Percentiles rank a stretch among this genome's conserved stretches.
phyloP scores from a whole-genome alignment of 2,329 filamentous ascomycete genomes.

The Proliferodiscus dingleyae region DNA sequence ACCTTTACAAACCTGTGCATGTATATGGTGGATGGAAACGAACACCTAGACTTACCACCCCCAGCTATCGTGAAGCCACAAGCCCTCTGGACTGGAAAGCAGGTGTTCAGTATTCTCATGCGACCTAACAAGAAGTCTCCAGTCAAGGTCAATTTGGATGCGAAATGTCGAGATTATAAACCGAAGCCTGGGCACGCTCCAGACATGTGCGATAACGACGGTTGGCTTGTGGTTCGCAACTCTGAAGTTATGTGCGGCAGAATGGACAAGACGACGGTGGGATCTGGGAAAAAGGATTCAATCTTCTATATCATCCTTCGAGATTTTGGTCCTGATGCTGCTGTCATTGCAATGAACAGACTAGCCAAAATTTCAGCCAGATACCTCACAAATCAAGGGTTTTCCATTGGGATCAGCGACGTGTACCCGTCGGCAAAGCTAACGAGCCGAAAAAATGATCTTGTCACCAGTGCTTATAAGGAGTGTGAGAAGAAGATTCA shows the following conservation, averaged over 20 bases:
- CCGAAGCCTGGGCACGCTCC: conserved; percentile 52
- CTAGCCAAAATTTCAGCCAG: conserved; percentile 86
- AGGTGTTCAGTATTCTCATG: conserved; percentile 89
- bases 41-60: conserved; percentile 76
- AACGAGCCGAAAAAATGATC: conserved; percentile 64
- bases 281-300: conserved; percentile 94
- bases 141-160: conserved; percentile 87
- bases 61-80: conserved; percentile 83
- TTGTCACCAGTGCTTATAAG: conserved; percentile 74
- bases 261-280: conserved; percentile 98
- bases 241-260: conserved; percentile 95
- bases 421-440: conserved; percentile 77
- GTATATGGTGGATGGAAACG: conserved; percentile 84
- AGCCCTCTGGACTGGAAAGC: conserved; percentile 92
- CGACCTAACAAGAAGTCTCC: conserved; percentile 78
- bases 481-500: conserved; percentile 80
- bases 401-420: conserved; percentile 93
- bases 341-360: conserved; percentile 88
- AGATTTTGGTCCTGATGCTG: conserved; percentile 87
- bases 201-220: conserved; percentile 80
- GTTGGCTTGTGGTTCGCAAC: conserved; percentile 89
- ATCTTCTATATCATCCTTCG: conserved; percentile 95
- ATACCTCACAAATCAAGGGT: conserved; percentile 83
- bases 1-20: conserved; percentile 86
- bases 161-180: conserved; percentile 79